These are phyloP conservation scores for Hymenoscyphus albidus DNA, from an alignment of 2,329 filamentous ascomycete genomes.

Conservation along the genomic window DNA sequence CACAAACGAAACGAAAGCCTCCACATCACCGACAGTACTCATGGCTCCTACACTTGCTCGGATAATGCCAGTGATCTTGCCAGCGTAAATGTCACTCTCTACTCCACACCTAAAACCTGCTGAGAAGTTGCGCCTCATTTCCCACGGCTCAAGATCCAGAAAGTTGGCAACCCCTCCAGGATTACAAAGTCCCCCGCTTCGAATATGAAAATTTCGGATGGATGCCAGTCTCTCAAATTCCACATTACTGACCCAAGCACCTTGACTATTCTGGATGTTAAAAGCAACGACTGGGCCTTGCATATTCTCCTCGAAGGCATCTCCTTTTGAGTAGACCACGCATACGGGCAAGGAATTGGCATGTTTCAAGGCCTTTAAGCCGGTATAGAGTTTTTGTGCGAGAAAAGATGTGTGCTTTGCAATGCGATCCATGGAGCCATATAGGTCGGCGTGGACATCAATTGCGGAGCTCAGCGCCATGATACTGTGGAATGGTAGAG, in stretches of 20 bases:
- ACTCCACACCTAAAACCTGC: slow-evolving; percentile 80
- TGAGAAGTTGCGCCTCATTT: slow-evolving; percentile 81
- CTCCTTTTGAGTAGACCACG: slow-evolving; percentile 31
- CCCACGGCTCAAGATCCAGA: slow-evolving; percentile 71
- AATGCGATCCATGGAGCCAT: slow-evolving; percentile 65
- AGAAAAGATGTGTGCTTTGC: slow-evolving; percentile 69
- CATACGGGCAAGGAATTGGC: slow-evolving; percentile 48
- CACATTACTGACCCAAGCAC: slow-evolving; percentile 72
- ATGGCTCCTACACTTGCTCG: slow-evolving; percentile 85
- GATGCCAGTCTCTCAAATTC: slow-evolving; percentile 85
- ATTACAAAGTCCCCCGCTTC: slow-evolving; percentile 88
- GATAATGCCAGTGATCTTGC: slow-evolving; percentile 84
- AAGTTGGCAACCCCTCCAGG: slow-evolving; percentile 77
- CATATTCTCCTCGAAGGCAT: slow-evolving; percentile 36
- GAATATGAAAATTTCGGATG: slow-evolving; percentile 74
- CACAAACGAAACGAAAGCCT: slow-evolving; percentile 67
- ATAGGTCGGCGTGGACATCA: slow-evolving; percentile 63
- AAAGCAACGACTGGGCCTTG: slow-evolving; percentile 79
- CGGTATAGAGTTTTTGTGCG: slow-evolving; percentile 52
- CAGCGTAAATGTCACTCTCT: slow-evolving; percentile 75
- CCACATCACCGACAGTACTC: slow-evolving; percentile 74
- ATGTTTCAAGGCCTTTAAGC: slow-evolving; percentile 61
- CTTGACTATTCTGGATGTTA: slow-evolving; percentile 67
- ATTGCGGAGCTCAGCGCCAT: slow-evolving; percentile 76
- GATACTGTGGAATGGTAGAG: slow-evolving; percentile 85